Conservation (phyloP, 2,329 filamentous ascomycete genomes). For the Myriosclerotinia duriaeana region DNA sequence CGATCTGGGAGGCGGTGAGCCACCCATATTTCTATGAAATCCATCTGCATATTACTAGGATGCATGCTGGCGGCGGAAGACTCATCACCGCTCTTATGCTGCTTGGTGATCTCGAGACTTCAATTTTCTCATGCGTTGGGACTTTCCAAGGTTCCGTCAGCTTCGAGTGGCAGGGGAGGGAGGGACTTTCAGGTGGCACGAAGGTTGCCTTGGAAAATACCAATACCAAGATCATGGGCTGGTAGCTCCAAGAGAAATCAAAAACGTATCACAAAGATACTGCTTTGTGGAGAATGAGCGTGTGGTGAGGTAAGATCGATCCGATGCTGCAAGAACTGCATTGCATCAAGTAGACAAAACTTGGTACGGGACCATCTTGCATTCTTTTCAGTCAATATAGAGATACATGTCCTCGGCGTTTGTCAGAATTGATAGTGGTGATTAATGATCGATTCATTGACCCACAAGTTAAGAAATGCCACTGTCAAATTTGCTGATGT, state of each 20-base stretch:
- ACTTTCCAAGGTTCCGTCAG: neutral
- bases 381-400: neutral
- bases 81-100: neutral
- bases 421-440: neutral
- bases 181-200: neutral
- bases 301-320: neutral
- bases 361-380: neutral
- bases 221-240: conserved; percentile 7
- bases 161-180: neutral
- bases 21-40: neutral
- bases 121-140: neutral
- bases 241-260: neutral
- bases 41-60: neutral
- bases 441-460: neutral
- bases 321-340: neutral
- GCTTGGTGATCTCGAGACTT: neutral
- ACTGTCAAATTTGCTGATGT: neutral
- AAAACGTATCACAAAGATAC: no score
- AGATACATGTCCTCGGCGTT: neutral
- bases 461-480: no score
- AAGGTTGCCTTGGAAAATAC: conserved; percentile 1
- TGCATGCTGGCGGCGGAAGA: neutral
- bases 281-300: neutral
- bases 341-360: neutral
- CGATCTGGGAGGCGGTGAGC: no score